phyloP scores from a whole-genome alignment of 2,329 filamentous ascomycete genomes.

The Xylariomycetidae sp. region DNA sequence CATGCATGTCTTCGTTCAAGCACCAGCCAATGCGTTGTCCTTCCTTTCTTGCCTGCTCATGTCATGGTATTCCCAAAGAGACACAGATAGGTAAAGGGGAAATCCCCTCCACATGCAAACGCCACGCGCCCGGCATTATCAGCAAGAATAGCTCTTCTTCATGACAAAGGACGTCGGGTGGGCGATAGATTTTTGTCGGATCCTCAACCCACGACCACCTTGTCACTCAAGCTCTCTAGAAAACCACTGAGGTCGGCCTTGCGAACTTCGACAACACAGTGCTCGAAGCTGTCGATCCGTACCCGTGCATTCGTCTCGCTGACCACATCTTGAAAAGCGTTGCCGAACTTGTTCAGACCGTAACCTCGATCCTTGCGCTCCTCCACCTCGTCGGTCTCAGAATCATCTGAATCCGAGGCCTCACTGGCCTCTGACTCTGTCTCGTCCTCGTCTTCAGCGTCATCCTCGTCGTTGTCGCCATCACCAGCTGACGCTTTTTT shows the following conservation, averaged over 20 bases:
- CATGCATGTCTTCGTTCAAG: no score
- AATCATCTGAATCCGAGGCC: conserved; percentile 41
- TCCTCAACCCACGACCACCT: conserved; percentile 72
- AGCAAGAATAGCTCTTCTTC: no score
- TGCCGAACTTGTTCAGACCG: conserved; percentile 85
- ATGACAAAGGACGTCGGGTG: no score
- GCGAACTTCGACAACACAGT: conserved; percentile 95
- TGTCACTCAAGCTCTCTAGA: conserved; percentile 86
- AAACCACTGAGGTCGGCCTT: conserved; percentile 92
- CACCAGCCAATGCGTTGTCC: no score
- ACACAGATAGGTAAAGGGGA: no score
- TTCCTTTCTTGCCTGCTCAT: no score
- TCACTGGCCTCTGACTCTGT: conserved; percentile 51
- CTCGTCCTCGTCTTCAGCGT: conserved; percentile 37
- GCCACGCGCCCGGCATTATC: no score
- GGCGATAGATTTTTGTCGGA: no score
- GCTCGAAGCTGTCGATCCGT: conserved; percentile 92
- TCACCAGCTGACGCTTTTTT: conserved; percentile 46
- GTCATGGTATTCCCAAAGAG: no score
- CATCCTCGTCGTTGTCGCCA: conserved; percentile 45
- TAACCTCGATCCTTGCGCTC: conserved; percentile 57
- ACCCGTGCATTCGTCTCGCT: conserved; percentile 86
- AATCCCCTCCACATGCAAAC: no score
- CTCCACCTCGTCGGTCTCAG: conserved; percentile 54
- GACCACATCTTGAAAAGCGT: conserved; percentile 92